A percentile compares a stretch with the other conserved stretches of the same genome.
These are phyloP conservation scores for Moniliophthora roreri DNA, from an alignment of 1,284 basidiomycete species.

Conservation along the genomic window DNA sequence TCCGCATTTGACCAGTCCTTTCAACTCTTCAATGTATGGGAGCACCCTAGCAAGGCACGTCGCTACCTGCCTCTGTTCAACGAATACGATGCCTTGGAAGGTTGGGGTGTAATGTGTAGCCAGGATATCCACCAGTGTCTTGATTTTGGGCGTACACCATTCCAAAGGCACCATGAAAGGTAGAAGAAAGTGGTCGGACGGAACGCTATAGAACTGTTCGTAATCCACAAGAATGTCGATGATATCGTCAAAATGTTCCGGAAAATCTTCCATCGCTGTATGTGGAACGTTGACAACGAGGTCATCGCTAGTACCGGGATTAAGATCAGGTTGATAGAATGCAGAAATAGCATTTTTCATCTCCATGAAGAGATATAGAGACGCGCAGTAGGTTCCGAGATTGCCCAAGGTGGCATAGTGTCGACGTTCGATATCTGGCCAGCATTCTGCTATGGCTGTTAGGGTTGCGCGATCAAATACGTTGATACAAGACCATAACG, in stretches of 20 bases:
- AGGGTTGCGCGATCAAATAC: slow-evolving; percentile 42
- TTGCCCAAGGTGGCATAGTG: slow-evolving; percentile 55
- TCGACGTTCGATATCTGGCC: slow-evolving; percentile 55
- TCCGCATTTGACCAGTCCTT: slow-evolving; percentile 56
- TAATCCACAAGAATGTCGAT: slow-evolving; percentile 52
- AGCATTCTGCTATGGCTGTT: slow-evolving; percentile 45
- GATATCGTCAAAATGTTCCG: slow-evolving; percentile 32
- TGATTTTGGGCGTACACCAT: slow-evolving; percentile 76
- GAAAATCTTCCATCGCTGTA: slow-evolving; percentile 5
- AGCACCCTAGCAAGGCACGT: slow-evolving; percentile 67
- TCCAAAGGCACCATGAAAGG: slow-evolving; percentile 44
- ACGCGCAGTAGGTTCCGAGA: slow-evolving; percentile 44
- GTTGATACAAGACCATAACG: slow-evolving; percentile 53
- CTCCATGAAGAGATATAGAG: slow-evolving; percentile 60
- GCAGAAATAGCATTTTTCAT: slow-evolving; percentile 46
- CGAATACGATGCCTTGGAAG: slow-evolving; percentile 83
- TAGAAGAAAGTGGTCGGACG: slow-evolving; percentile 25
- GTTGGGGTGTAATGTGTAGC: slow-evolving; percentile 48
- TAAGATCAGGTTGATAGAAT: not conserved
- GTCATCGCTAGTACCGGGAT: not conserved
- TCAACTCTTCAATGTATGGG: slow-evolving; percentile 53
- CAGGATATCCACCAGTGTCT: slow-evolving; percentile 58
- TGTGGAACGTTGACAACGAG: slow-evolving; percentile 1
- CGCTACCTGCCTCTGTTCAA: slow-evolving; percentile 79
- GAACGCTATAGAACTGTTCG: slow-evolving; percentile 41